A percentile compares a stretch with the other conserved stretches of the same genome.
phyloP scores from a whole-genome alignment of 495 filamentous ascomycete species.

The Xylona heveae region DNA sequence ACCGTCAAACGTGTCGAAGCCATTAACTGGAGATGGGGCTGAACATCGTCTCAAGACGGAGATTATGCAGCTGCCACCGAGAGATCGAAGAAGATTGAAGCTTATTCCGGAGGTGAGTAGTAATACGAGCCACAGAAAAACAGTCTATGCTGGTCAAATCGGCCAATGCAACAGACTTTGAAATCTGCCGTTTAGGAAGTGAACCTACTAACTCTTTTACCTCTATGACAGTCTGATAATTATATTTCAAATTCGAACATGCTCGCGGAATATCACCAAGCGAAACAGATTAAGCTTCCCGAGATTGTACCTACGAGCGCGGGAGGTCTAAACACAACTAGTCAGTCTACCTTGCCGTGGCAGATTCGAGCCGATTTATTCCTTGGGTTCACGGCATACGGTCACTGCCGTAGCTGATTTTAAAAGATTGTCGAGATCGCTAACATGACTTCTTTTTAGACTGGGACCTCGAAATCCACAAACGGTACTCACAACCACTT shows the following conservation, averaged over 20 bases:
- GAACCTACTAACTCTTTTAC: slow-evolving; percentile 9
- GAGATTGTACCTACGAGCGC: slow-evolving; percentile 65
- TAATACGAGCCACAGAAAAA: not conserved
- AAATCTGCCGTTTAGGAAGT: not conserved
- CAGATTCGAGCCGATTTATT: no score
- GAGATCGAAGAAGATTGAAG: slow-evolving; percentile 76
- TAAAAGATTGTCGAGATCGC: no score
- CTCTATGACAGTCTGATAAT: slow-evolving; percentile 34
- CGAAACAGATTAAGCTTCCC: slow-evolving; percentile 43
- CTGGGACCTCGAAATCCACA: slow-evolving; percentile 80
- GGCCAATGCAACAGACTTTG: slow-evolving; percentile 1
- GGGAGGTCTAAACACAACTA: slow-evolving; percentile 69
- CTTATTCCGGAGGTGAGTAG: slow-evolving; percentile 38
- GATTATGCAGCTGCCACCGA: slow-evolving; percentile 73
- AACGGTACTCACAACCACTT: slow-evolving; percentile 73
- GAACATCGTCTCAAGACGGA: slow-evolving; percentile 82
- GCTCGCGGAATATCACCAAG: slow-evolving; percentile 43
- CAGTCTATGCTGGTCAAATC: not conserved
- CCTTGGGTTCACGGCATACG: no score
- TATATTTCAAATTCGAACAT: slow-evolving; percentile 34
- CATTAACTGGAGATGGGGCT: slow-evolving; percentile 66
- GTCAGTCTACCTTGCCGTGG: slow-evolving; percentile 30
- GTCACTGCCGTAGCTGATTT: no score
- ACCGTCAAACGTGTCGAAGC: slow-evolving; percentile 57
- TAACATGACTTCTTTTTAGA: slow-evolving; percentile 24